phyloP scores from a whole-genome alignment of 805 yeast species.

The Starmerella vitae region DNA sequence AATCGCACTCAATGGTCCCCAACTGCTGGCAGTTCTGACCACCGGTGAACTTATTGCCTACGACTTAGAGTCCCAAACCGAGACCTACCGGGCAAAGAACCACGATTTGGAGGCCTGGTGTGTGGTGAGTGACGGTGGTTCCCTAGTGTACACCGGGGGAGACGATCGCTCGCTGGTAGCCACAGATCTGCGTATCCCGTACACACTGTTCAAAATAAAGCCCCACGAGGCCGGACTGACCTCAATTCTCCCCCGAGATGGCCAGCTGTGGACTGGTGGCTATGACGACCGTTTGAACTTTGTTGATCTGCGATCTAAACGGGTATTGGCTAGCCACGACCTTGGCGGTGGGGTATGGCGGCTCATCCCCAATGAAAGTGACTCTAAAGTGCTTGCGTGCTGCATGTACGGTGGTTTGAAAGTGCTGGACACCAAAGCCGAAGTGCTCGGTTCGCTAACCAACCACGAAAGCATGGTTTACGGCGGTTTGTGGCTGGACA shows the following conservation, averaged over 20 bases:
- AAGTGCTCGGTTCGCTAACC: conserved; percentile 12
- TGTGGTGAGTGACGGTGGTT: conserved; percentile 39
- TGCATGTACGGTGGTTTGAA: conserved; percentile 96
- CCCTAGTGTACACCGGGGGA: conserved; percentile 61
- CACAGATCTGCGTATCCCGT: conserved; percentile 44
- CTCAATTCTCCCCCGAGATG: conserved; percentile 45
- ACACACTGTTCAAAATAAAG: conserved; percentile 27
- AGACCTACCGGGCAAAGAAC: conserved; percentile 20
- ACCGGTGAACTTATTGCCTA: conserved; percentile 45
- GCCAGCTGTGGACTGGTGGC: conserved; percentile 67
- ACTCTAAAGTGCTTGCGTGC: conserved; percentile 47
- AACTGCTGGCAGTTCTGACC: conserved; percentile 49
- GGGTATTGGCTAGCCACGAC: conserved; percentile 32
- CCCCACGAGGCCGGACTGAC: conserved; percentile 88
- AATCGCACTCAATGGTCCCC: conserved; percentile 20
- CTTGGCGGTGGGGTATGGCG: conserved; percentile 97
- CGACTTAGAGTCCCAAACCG: conserved; percentile 16
- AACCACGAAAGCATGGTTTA: conserved; percentile 82
- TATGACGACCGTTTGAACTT: conserved; percentile 70
- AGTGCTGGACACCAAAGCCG: conserved; percentile 32
- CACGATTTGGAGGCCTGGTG: conserved; percentile 87
- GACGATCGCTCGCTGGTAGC: conserved; percentile 71
- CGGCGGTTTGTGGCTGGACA: conserved; percentile 76
- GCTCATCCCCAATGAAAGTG: conserved; percentile 46
- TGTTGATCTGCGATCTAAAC: conserved; percentile 51